Conservation (phyloP, 176 grass and related monocot genomes). For the Eragrostis nindensis region DNA sequence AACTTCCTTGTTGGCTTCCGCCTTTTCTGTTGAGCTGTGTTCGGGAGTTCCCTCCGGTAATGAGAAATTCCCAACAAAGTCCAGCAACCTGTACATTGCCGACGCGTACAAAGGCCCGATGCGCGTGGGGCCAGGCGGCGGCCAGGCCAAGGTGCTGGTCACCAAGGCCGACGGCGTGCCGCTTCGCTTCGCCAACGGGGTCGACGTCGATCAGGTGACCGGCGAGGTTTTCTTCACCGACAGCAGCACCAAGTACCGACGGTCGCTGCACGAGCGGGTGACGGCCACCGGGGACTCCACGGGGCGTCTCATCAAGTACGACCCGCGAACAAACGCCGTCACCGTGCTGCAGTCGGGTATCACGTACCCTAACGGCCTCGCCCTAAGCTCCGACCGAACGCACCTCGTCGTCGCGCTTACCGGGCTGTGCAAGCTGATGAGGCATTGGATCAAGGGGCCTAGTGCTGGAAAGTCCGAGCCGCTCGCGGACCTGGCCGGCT, state of each 20-base stretch:
- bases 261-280: conserved; percentile 8
- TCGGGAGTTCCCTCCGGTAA: no score
- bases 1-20: no score
- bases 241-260: conserved; percentile 34
- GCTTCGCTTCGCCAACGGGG: conserved; percentile 43
- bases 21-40: no score
- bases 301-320: not conserved
- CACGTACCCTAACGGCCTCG: conserved; percentile 26
- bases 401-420: conserved; percentile 25
- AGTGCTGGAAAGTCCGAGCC: conserved; percentile 10
- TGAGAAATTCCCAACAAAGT: no score
- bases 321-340: not conserved
- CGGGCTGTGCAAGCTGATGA: not conserved
- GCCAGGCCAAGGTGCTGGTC: conserved; percentile 18
- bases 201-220: conserved; percentile 42
- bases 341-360: conserved; percentile 6
- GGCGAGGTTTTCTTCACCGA: conserved; percentile 46
- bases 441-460: conserved; percentile 43
- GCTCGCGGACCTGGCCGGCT: conserved; percentile 44
- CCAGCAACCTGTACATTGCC: conserved; percentile 46
- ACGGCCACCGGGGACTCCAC: conserved; percentile 7
- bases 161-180: conserved; percentile 35
- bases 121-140: conserved; percentile 37
- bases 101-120: conserved; percentile 52
- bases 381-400: conserved; percentile 12